Base-by-base conservation (phyloP, 2,329 filamentous ascomycete genomes). In the Ascochyta lentis region DNA sequence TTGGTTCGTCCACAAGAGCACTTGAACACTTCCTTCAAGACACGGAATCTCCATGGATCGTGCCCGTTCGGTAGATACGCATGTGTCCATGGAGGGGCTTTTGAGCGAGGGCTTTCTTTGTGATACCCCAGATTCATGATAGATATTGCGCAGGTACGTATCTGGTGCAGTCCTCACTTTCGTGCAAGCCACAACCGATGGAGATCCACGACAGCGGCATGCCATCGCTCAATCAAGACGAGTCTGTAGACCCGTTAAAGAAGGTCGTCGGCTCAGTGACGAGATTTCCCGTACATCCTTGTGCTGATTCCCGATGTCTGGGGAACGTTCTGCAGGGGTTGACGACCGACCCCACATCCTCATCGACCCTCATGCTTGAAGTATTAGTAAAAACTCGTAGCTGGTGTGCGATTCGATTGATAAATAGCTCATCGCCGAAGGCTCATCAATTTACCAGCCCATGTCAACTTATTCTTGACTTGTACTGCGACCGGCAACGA, bases 141-240 rank as follows among this genome's bases (percentile, higher is more conserved):
- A 33, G 12, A 34, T 22, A 44, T 54, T 44, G 34, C 39, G 16
- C 5, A 19, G 24, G 15, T 42, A 44, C 38, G 33, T 13, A 33
- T 39, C 15, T 13, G 24, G 39, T 24, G 26, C 31, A 23, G 24
- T 27, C 9, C 15, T 19, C 24, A 43, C 40, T 42, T 5, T 35
- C 38, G 26, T 22, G 39, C 44, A 49, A 45, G 51, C 45, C 40
- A 44, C 33, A 35, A 16, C 27, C 40, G 45, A 44, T 23, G 39
- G 34, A 40, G n/a, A 41, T 40, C 22, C 26, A 35, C 40, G 27
- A 49, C 34, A 26, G 19, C 23, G 44, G 33, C 19, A 6, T 22
- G 16, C 15, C 3, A n/a, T 27, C n/a, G 38, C 51, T 44, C 33
- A 9, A 42, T 38, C 31, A 37, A 39, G 34, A 4, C 10, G 26